Evolutionary conservation across 2,329 filamentous ascomycete genomes (phyloP), one percentile per base, ranked within the genome.

Genomic region (Elsinoe arachidis): DNA sequence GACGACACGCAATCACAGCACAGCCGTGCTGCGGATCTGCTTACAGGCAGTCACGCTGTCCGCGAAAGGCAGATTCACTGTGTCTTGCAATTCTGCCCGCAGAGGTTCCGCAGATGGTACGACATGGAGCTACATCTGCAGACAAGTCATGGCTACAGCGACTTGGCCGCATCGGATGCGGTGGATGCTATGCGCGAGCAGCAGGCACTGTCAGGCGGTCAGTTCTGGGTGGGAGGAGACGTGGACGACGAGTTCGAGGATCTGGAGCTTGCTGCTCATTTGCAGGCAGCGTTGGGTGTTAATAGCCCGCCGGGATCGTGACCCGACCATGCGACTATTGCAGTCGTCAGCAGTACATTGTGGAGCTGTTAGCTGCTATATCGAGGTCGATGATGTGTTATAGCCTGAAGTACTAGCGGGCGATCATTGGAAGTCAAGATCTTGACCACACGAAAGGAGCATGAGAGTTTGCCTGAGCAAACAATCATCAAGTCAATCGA

Each of bases 11-110:
- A 54, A 58, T 58, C 58, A 58, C 54, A 57, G 46, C 30, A 26
- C 34, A 30, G 41, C 30, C 38, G 19, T 15, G 54, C 38, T 9
- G 54, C 54, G 9, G 37, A 64, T 7, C 62, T 78, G 35, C 74
- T 85, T 17, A 82, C 81, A 0, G 83, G 82, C 5, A 70, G 74
- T 17, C 79, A 79, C 4, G 83, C 84, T 63, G 76, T 78, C 65
- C 73, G 69, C 43, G 74, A 69, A 47, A 75, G 73, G 39, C 73
- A 73, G 14, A 79, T 84, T 26, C 58, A 73, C 1, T 86, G 83
- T 65, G 66, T 80, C 5, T 65, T 78, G 17, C 63, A 69, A 2
- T 67, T 66, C 5, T 86, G 83, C 64, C 68, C 70, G n/a, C 72
- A 76, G 62, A 74, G 76, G 44, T 85, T 85, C 70, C 74, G 75